Evolutionary conservation across 23 red algal species (phyloP), one percentile per base, ranked within the genome.

Genomic region (Gracilariopsis chorda): DNA sequence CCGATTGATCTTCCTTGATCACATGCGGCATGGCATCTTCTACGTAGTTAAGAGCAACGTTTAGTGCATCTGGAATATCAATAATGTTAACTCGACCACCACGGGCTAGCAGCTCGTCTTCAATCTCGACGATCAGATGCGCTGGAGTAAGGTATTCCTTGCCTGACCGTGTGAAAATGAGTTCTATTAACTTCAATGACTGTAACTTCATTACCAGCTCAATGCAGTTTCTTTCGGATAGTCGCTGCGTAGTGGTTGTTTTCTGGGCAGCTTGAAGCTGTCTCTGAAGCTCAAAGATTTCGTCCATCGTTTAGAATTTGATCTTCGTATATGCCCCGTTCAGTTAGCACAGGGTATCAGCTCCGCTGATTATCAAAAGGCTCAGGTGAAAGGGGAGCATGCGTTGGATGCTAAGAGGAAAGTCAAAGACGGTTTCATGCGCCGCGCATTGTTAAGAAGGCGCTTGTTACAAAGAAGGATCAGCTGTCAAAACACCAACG

Each of bases 191-290:
- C 33, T 87, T 49, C 4, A 87, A 71, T 7, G 80, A 86, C 25
- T 87, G 90, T 4, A 93, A 53, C 67, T 93, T 93, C 70, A 81
- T 87, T n/a, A 93, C 90, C 43, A 93, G 79, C 27, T 93, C 90
- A 42, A 93, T 55, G 42, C 90, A 93, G 57, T 93, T 93, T 43
- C 81, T 67, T 28, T 93, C 90, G 14, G 90, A 93, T 11, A 93
- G 72, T 21, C 63, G 73, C 43, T 80, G 88, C 9, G 73, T 39
- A 57, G 79, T 77, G 6, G 81, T 51, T 29, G 41, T 48, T 21
- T 74, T 41, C 78, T 93, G 90, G 14, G 73, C 79, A 43, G 90
- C 55, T 48, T 78, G 77, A 3, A 93, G 78, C 79, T 93, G 61
- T 19, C 34, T 51, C 51, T 93, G 90, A 20, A 93, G 68, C 41